A percentile compares a stretch with the other conserved stretches of the same genome.
phyloP scores from a whole-genome alignment of 805 yeast species.

The Ogataea trehaloabstinens region DNA sequence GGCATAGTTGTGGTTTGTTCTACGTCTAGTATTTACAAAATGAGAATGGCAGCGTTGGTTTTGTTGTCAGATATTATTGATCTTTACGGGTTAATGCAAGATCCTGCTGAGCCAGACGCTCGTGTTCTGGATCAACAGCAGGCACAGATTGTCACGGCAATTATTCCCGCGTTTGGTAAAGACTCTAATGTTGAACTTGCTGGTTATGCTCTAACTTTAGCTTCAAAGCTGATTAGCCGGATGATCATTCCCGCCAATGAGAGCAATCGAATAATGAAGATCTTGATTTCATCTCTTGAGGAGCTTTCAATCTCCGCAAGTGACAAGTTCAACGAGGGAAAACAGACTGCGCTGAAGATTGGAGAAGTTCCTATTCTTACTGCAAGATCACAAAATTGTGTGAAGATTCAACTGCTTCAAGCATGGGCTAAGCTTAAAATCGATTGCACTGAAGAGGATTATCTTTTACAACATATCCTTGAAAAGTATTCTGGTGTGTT shows the following conservation, averaged over 20 bases:
- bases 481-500: constrained; percentile 57
- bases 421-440: constrained; percentile 69
- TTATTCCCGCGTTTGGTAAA: constrained; percentile 77
- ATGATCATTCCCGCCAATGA: constrained; percentile 49
- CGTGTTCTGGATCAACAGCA: constrained; percentile 87
- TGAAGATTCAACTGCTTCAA: constrained; percentile 59
- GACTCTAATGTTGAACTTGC: constrained; percentile 75
- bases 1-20: constrained; percentile 79
- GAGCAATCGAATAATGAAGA: constrained; percentile 55
- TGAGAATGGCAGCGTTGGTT: constrained; percentile 64
- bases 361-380: constrained; percentile 54
- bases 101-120: constrained; percentile 68
- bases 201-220: constrained; percentile 71
- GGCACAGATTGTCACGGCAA: constrained; percentile 88
- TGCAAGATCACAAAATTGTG: constrained; percentile 45
- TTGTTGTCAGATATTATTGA: constrained; percentile 63
- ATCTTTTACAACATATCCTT: constrained; percentile 48
- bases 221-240: constrained; percentile 73
- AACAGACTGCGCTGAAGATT: constrained; percentile 41
- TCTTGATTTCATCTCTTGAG: constrained; percentile 66
- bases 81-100: constrained; percentile 58
- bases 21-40: constrained; percentile 59
- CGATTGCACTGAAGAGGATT: constrained; percentile 30
- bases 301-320: constrained; percentile 39
- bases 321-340: constrained; percentile 18